Base-by-base conservation (phyloP, 352 stramenopile species). In the Phytophthora vignae region DNA sequence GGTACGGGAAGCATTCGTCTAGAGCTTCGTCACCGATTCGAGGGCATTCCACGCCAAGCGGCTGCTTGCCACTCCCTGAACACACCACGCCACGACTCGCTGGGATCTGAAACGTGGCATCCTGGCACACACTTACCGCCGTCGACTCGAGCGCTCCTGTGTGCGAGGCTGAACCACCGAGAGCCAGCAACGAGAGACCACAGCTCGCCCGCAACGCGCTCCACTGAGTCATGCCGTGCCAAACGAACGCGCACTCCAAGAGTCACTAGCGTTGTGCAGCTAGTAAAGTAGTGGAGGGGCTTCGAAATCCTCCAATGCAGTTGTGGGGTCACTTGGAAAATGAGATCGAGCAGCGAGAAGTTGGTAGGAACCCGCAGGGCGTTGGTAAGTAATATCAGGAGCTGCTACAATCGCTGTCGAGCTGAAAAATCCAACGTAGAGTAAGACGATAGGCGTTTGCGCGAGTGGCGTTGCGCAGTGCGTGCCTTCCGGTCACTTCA, bases 91-190 rank as follows among this genome's bases (percentile, higher is more conserved):
- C 80, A 42, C 74, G 74, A 25, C 48, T 67, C 17, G 57, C 57
- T 8, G 77, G 50, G 1, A 84, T 27, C 22, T 57, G 54, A 54
- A 82, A 87, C 14, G 80, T 87, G 15, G 80, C 80, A 52, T 87
- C 80, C 9, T 67, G 72, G 62, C 80, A 87, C 19, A 87, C 77
- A 52, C 70, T 78, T 19, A 81, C 74, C 22, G 54, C 55, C 1
- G 40, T 40, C 48, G 49, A 36, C 10, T 73, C 29, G 38, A 53
- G 10, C 4, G 59, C 50, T 17, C 22, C 12, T 38, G 22, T 56
- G 12, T 19, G 19, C 27, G 50, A 19, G 12, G 36, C 15, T 15
- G 65, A 31, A 17, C n/a, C n/a, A 15, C 10, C 27, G 46, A 56
- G 33, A 58, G 15, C 21, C 33, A 71, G 21, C 17, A 73, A 19